Base-by-base conservation (phyloP, 179 eudicot genomes). In the Sideroxylon spinosum region DNA sequence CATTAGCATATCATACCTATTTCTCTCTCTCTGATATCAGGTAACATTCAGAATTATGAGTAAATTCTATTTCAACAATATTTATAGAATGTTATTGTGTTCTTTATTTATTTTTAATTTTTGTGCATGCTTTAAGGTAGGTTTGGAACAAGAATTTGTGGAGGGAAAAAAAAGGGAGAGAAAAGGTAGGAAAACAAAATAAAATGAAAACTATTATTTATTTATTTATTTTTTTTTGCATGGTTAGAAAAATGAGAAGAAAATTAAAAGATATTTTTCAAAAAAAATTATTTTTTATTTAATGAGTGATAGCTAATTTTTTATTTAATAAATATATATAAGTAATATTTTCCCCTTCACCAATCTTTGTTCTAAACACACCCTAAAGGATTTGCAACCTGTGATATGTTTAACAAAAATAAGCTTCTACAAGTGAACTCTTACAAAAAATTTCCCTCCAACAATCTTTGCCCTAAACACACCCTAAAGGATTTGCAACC, bases 21-120 rank as follows among this genome's bases (percentile, higher is more conserved):
- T 90, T 95, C 68, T 86, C 91, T 2, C 88, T 95, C 76, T 95
- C 99, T n/a, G 98, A 95, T 85, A 95, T 95, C 88, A 91, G 97
- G 98, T 94, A 87, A 73, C n/a, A 9, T 16, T 57, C 46, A 4
- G 50, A 60, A 19, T 26, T 3, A 69, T 28, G 13, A 28, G 55
- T 64, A 17, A n/a, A 67, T 74, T n/a, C 4, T 65, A 19, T 23
- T 55, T 66, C 50, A 11, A 9, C 19, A 10, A 71, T 50, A 59
- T 49, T 10, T 19, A 20, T 23, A 10, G 56, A 46, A 68, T 50
- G 19, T 53, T 59, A 44, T 17, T 6, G 46, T 52, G 37, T 17
- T 37, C 44, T 37, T 37, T 37, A 3, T 37, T 37, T 37, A 37
- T 37, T 37, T 37, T 37, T 37, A 37, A 37, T 37, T 37, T 37